phyloP scores from a whole-genome alignment of 306 rosid species.

The Medicago ruthenica region DNA sequence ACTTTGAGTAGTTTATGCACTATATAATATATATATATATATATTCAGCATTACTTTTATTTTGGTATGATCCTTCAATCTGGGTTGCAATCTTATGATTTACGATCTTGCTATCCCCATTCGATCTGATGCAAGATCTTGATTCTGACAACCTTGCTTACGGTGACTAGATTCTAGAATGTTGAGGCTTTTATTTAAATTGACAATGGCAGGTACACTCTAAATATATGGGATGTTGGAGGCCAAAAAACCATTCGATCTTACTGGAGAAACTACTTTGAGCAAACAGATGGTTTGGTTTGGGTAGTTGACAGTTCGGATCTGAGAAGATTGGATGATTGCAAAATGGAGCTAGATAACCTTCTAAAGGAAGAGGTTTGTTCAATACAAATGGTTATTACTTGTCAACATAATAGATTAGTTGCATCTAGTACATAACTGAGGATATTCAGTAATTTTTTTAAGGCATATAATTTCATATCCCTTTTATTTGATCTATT shows the following conservation, averaged over 20 bases:
- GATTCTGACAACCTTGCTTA: not conserved
- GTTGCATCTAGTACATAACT: not conserved
- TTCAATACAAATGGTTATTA: slow-evolving; percentile 8
- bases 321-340: slow-evolving; percentile 86
- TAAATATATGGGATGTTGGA: slow-evolving; percentile 89
- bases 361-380: slow-evolving; percentile 91
- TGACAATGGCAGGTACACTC: slow-evolving; percentile 69
- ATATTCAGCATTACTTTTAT: too few species aligned
- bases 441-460: slow-evolving; percentile 1
- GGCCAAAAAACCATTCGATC: slow-evolving; percentile 95
- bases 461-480: slow-evolving; percentile 3
- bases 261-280: slow-evolving; percentile 91
- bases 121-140: too few species aligned
- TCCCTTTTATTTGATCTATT: slow-evolving; percentile 12
- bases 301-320: slow-evolving; percentile 96
- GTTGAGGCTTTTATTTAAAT: slow-evolving; percentile 23
- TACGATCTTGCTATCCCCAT: too few species aligned
- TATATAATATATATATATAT: too few species aligned
- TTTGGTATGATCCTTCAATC: too few species aligned
- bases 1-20: too few species aligned
- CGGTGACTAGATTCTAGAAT: not conserved
- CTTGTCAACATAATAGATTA: slow-evolving; percentile 11
- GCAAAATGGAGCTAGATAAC: slow-evolving; percentile 84
- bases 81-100: too few species aligned
- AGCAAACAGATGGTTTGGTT: slow-evolving; percentile 90